phyloP scores from a whole-genome alignment of 176 grass and related monocot genomes.

The Ampelocalamus luodianensis region DNA sequence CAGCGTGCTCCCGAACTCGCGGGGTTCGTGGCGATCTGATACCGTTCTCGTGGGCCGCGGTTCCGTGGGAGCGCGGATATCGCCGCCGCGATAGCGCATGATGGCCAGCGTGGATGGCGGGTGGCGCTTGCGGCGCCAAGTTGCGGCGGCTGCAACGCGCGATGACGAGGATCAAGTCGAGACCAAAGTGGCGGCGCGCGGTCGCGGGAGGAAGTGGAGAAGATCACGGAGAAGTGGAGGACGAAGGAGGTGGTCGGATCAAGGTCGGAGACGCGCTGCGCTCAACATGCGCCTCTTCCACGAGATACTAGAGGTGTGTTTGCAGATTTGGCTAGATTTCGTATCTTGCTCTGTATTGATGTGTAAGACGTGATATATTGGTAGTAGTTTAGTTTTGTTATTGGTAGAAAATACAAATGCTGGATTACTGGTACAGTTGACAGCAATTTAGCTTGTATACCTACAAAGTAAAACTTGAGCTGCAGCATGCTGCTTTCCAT shows the following conservation, averaged over 20 bases:
- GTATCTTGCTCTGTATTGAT: background rate
- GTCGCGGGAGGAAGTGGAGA: slow-evolving; percentile 76
- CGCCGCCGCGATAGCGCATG: no score
- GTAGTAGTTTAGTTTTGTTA: background rate
- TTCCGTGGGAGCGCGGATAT: no score
- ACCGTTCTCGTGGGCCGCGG: no score
- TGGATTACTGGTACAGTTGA: background rate
- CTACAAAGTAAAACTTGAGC: no score
- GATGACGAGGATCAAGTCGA: slow-evolving; percentile 77
- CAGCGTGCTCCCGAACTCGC: no score
- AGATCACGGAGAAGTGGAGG: slow-evolving; percentile 83
- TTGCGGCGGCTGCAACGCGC: slow-evolving; percentile 70
- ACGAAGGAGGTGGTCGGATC: slow-evolving; percentile 83
- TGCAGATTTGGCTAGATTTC: background rate
- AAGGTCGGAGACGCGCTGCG: slow-evolving; percentile 81
- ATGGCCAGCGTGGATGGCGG: slow-evolving; percentile 80
- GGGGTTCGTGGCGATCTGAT: no score
- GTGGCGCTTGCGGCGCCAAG: slow-evolving; percentile 80
- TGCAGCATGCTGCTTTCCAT: no score
- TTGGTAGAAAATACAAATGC: background rate
- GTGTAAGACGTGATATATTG: background rate
- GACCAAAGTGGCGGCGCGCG: slow-evolving; percentile 70
- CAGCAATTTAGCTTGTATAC: no score
- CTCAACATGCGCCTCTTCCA: slow-evolving; percentile 97
- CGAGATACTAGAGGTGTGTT: slow-evolving; percentile 77